Evolutionary conservation across 1,284 basidiomycete species (phyloP).

Genomic region (Microbotryomycetes sp.): DNA sequence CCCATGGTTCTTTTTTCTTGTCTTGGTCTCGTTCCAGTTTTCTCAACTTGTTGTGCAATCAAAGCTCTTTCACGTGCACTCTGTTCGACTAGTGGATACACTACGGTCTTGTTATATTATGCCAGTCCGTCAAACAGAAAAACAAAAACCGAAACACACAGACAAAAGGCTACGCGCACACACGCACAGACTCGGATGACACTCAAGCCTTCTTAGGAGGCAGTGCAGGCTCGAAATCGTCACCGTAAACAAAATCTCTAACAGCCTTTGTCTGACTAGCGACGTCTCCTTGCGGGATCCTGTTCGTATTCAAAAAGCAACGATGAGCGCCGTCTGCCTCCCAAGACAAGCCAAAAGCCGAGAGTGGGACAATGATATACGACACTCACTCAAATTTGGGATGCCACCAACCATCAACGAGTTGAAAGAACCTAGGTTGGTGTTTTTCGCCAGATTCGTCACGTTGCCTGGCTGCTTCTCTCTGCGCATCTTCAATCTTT

Average conservation of each 20-base stretch:
- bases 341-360: too few relatives aligned
- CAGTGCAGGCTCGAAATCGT: slow-evolving; percentile 19
- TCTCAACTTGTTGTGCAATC: too few relatives aligned
- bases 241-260: slow-evolving; percentile 52
- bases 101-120: too few relatives aligned
- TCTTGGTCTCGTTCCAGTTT: too few relatives aligned
- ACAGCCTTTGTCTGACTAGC: slow-evolving; percentile 55
- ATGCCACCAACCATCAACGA: slow-evolving; percentile 60
- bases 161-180: too few relatives aligned
- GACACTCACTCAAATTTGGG: slow-evolving; percentile 55
- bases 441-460: slow-evolving; percentile 66
- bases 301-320: slow-evolving; percentile 36
- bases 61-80: too few relatives aligned
- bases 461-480: slow-evolving; percentile 66
- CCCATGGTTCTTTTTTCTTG: too few relatives aligned
- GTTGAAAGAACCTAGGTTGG: slow-evolving; percentile 72
- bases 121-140: too few relatives aligned
- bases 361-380: too few relatives aligned
- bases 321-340: background rate
- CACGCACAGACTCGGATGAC: too few relatives aligned
- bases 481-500: slow-evolving; percentile 82
- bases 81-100: too few relatives aligned
- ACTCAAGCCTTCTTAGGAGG: background rate
- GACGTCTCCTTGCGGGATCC: slow-evolving; percentile 59
- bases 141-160: too few relatives aligned